Base-by-base conservation (phyloP, 768 basidiomycete species). In the Panellus pusillus region DNA sequence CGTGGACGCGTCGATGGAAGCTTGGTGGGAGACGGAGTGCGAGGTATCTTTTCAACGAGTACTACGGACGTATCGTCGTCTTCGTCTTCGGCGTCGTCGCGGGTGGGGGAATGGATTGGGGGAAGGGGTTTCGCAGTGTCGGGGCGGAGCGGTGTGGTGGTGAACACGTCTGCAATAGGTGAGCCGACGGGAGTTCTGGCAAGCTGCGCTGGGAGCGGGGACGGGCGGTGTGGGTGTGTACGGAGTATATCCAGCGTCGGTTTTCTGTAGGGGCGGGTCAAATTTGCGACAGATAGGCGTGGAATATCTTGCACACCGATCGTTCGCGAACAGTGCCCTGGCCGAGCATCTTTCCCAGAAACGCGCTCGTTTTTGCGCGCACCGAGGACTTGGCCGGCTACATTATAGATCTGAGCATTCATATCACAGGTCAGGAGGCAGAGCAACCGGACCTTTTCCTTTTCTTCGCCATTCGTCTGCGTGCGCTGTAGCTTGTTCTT, bases 331-430 rank as follows among this genome's bases (percentile, higher is more conserved):
- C 76, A 29, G 78, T 79, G 44, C 59, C 48, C 61, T 85, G 80
- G 4, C 89, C 88, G 36, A 86, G 70, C 84, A 93, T 86, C 70
- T 85, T 91, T 3, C 88, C 89, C 58, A 87, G 74, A 65, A 93
- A 84, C 42, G 87, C 87, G 62, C 80, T 87, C n/a, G 89, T 89
- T 67, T 89, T 92, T 35, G 83, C 79, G 57, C 88, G 73, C 52
- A 92, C 84, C 6, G 89, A 83, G 11, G 81, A 79, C 66, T 80
- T 90, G 11, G 73, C 63, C 27, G 71, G 65, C 82, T 83, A 62
- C 15, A n/a, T 2, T 24, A 9, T 32, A 1, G 15, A 24, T 9
- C 42, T 29, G 37, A 60, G 31, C 47, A 15, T 19, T 12, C 8
- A 4, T 19, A 38, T 24, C 14, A 14, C 9, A 0, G 19, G 3